phyloP scores from a whole-genome alignment of 768 basidiomycete species.

The Imleria badia region DNA sequence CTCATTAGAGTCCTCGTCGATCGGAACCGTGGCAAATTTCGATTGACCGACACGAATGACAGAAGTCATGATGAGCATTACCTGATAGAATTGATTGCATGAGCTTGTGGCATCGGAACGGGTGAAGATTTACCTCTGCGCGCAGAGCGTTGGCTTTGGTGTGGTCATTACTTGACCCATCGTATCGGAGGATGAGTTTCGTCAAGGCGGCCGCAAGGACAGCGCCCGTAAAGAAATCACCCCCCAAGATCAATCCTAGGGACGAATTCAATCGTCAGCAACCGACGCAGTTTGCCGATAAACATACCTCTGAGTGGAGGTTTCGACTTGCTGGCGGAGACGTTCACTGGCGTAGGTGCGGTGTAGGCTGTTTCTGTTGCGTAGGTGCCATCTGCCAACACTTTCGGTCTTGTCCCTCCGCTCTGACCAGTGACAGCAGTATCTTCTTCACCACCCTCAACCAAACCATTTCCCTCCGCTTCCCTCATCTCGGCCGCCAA shows the following conservation, averaged over 20 bases:
- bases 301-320: conserved; percentile 80
- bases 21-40: conserved; percentile 90
- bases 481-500: conserved; percentile 87
- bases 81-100: conserved; percentile 39
- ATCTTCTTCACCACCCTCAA: conserved; percentile 47
- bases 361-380: conserved; percentile 94
- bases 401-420: conserved; percentile 61
- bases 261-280: background rate
- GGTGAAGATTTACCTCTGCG: conserved; percentile 63
- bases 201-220: conserved; percentile 88
- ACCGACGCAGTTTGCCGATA: background rate
- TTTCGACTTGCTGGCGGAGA: conserved; percentile 87
- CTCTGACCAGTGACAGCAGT: conserved; percentile 35
- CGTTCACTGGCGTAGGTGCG: conserved; percentile 53
- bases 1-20: conserved; percentile 97
- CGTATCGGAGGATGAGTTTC: conserved; percentile 83
- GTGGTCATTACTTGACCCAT: conserved; percentile 50
- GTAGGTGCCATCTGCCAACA: conserved; percentile 95
- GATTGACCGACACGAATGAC: conserved; percentile 97
- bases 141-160: conserved; percentile 66
- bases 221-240: conserved; percentile 95
- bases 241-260: conserved; percentile 81
- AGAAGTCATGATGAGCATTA: conserved; percentile 98
- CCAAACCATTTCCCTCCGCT: conserved; percentile 52
- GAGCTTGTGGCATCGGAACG: background rate